Conservation (phyloP, 768 basidiomycete genomes). For the Sporobolomyces pararoseus region DNA sequence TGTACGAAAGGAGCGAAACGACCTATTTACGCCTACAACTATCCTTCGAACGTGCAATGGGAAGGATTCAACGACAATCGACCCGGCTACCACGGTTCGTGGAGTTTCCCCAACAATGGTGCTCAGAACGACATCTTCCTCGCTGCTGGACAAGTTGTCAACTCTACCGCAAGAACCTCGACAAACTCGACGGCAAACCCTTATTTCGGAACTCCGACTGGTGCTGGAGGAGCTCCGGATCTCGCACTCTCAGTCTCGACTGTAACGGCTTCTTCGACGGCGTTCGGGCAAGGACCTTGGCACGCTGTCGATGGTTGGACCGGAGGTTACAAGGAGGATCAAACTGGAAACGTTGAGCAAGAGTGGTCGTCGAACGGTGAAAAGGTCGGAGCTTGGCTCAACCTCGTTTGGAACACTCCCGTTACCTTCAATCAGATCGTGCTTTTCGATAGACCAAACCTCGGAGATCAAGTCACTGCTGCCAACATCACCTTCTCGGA, state of each 20-base stretch:
- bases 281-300: slow-evolving; percentile 7
- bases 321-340: slow-evolving; percentile 30
- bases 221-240: slow-evolving; percentile 21
- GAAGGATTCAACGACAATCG: slow-evolving; percentile 30
- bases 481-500: slow-evolving; percentile 35
- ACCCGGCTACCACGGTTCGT: slow-evolving; percentile 31
- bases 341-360: slow-evolving; percentile 6
- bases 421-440: slow-evolving; percentile 30
- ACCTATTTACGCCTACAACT: slow-evolving; percentile 39
- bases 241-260: slow-evolving; percentile 2
- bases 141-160: slow-evolving; percentile 14
- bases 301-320: slow-evolving; percentile 33
- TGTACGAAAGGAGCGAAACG: slow-evolving; percentile 33
- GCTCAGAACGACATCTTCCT: slow-evolving; percentile 42
- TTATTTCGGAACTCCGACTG: slow-evolving; percentile 10
- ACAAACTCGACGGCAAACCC: background rate
- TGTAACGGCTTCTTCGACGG: background rate
- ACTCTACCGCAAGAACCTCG: background rate
- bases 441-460: slow-evolving; percentile 38
- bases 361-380: slow-evolving; percentile 35
- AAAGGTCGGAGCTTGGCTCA: slow-evolving; percentile 23
- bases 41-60: slow-evolving; percentile 34
- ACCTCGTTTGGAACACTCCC: slow-evolving; percentile 15
- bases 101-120: slow-evolving; percentile 33
- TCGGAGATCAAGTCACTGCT: slow-evolving; percentile 25